phyloP scores from a whole-genome alignment of 75 land plant species.

The Pinus tabuliformis region DNA sequence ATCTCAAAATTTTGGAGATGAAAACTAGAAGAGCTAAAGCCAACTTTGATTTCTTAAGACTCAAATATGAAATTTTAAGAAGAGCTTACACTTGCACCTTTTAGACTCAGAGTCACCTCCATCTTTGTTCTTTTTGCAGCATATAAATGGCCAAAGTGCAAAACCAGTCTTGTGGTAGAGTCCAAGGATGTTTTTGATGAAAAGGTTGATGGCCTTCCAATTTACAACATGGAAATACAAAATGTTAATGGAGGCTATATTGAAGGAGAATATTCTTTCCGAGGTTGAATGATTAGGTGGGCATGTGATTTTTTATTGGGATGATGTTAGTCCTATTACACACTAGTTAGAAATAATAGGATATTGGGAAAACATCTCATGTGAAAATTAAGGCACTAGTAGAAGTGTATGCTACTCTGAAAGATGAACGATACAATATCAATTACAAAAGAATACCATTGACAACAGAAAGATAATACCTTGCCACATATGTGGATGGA shows the following conservation, averaged over 20 bases:
- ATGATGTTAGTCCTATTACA: constrained; percentile 62
- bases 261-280: constrained; percentile 88
- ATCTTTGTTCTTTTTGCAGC: too few relatives aligned
- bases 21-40: too few relatives aligned
- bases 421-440: too few relatives aligned
- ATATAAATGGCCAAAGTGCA: too few relatives aligned
- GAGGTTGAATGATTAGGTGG: constrained; percentile 75
- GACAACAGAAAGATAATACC: constrained; percentile 74
- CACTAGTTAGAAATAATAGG: constrained; percentile 71
- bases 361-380: constrained; percentile 83
- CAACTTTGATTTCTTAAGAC: too few relatives aligned
- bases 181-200: too few relatives aligned
- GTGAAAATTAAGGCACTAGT: constrained; percentile 82
- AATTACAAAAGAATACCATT: too few relatives aligned
- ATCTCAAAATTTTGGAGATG: too few relatives aligned
- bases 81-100: too few relatives aligned
- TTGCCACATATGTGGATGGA: constrained; percentile 90
- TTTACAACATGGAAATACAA: constrained; percentile 97
- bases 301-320: constrained; percentile 83
- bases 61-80: too few relatives aligned
- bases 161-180: too few relatives aligned
- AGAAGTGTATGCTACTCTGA: constrained; percentile 17
- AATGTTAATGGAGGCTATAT: constrained; percentile 84
- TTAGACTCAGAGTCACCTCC: too few relatives aligned
- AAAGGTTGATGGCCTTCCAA: constrained; percentile 85